Evolutionary conservation across 2,329 filamentous ascomycete genomes (phyloP), one percentile per base, ranked within the genome.

Genomic region (Dendrostoma leiphaemia): DNA sequence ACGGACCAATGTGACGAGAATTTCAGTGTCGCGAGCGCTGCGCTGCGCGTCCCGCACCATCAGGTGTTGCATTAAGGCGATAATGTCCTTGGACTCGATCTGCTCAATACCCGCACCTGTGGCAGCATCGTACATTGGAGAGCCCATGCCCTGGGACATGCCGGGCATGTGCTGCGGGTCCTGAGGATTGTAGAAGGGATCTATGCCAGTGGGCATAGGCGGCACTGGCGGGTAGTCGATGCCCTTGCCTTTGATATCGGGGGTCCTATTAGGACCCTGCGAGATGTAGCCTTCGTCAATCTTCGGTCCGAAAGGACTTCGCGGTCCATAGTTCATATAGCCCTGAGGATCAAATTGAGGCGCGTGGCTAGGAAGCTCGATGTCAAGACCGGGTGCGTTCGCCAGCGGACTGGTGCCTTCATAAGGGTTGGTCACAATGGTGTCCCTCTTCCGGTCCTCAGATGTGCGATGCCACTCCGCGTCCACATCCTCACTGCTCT

Each of bases 31-130:
- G 41, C 94, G 84, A 43, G 94, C 94, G 71, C 94, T 97, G 56
- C 94, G 87, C 73, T 97, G 93, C 37, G 93, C 94, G 73, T 99
- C 94, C 32, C 94, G 88, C 59, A 97, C 94, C 68, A 95, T 97
- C 59, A 99, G 85, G 71, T 99, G 94, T 67, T 99, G 93, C 94
- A 99, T 99, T 57, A 99, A 76, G 23, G 93, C 91, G 60, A 99
- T 89, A 63, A 99, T 95, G 66, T 99, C 94, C 73, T 95, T 94
- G 43, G 91, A 96, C 68, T 97, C 88, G 48, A 99, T 97, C 45
- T 88, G 82, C 61, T 97, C 92, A 49, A 96, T 89, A 31, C 91
- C 92, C 59, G 84, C 86, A 49, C 93, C 93, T 1, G 90, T 96
- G 3, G 92, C 83, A 56, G 90, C 86, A 67, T 99, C 94, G 65